Evolutionary conservation across 805 yeast species (phyloP), one percentile per base, ranked within the genome.

Genomic region (Saccharomycopsis fermentans): DNA sequence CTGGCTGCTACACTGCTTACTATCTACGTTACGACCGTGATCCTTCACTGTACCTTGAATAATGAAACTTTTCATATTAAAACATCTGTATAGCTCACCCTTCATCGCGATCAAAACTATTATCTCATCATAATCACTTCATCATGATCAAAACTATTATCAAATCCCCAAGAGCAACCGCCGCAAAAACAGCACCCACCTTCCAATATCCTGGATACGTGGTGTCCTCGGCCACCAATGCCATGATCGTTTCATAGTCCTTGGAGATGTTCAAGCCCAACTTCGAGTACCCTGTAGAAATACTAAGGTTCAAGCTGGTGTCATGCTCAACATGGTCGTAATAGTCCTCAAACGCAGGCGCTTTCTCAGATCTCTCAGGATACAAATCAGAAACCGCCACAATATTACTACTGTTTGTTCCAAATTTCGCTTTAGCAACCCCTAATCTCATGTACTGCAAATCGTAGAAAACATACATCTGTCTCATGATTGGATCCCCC

Each of bases 391-490:
- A n/a, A 9, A 43, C 50, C 21, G 50, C 29, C 9, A 43, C 29
- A 21, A 43, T 43, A 43, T 43, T 43, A 12, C n/a, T 21, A 12
- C 29, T 19, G n/a, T 43, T 43, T 12, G 4, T 1, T 43, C 32
- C 53, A 40, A 24, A 52, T 9, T 34, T 29, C 16, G 77, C 82
- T 60, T 75, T 79, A 4, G 82, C 83, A 12, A 80, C 37, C 1
- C 76, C 75, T 24, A 80, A 65, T 56, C 73, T 73, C 27, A 68
- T 64, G 43, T 71, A 68, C 35, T 76, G 82, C 54, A 81, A 66
- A 67, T 82, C 84, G 59, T 74, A 82, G 51, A 81, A 84, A 43
- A 77, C 73, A 64, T 82, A 82, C 1, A 79, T 80, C 34, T 75
- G 68, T 59, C 79, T 72, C 59, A 82, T 65, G 67, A 82, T 77